These are phyloP conservation scores for Barnettozyma hawaiiensis DNA, from an alignment of 1,139 yeast species.

Conservation along the genomic window DNA sequence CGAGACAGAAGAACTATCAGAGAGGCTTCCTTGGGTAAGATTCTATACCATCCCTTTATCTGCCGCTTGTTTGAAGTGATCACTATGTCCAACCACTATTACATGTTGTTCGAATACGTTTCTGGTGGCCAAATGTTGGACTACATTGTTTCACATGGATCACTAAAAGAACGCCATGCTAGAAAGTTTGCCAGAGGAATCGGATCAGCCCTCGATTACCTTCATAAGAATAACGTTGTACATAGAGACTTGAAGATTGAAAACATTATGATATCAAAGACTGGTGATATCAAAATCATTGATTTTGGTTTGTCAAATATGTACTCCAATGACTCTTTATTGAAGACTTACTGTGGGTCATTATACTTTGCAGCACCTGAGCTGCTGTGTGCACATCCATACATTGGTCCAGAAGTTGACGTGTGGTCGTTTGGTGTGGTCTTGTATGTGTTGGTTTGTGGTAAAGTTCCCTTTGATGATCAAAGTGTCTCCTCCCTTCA, in stretches of 20 bases:
- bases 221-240: conserved; percentile 90
- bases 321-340: conserved; percentile 62
- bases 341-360: conserved; percentile 96
- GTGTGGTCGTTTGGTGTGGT: conserved; percentile 99
- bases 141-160: conserved; percentile 94
- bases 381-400: conserved; percentile 84
- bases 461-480: conserved; percentile 97
- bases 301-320: conserved; percentile 94
- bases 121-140: conserved; percentile 98
- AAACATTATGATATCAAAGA: conserved; percentile 87
- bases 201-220: conserved; percentile 88
- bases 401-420: conserved; percentile 95
- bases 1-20: conserved; percentile 89
- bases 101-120: conserved; percentile 94
- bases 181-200: conserved; percentile 95
- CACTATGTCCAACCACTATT: conserved; percentile 94
- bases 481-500: conserved; percentile 89
- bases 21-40: conserved; percentile 90
- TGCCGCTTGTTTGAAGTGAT: conserved; percentile 91
- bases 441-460: conserved; percentile 88
- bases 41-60: conserved; percentile 87
- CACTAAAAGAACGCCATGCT: conserved; percentile 89
- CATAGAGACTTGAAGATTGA: conserved; percentile 96
- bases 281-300: conserved; percentile 91
- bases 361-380: conserved; percentile 98